Evolutionary conservation across 768 basidiomycete species (phyloP), one percentile per base, ranked within the genome.

Genomic region (Hypholoma sublateritium): DNA sequence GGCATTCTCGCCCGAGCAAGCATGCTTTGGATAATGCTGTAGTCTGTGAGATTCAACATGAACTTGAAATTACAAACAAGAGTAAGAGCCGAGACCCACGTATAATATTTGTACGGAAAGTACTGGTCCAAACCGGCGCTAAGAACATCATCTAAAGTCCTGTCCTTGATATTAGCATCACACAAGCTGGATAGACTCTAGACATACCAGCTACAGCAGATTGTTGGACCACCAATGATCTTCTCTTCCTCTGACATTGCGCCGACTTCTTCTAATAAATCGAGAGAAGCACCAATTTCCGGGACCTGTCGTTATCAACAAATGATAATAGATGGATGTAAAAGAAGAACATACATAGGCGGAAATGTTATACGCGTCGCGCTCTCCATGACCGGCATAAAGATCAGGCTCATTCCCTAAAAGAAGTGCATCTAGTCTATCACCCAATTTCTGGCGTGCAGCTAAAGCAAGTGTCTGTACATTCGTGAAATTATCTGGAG

Each of bases 331-430:
- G 5, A 39, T 13, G n/a, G 19, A 17, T 9, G 16, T 13, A 45
- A n/a, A 32, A 32, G 9, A 32, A 32, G 28, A 9, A 65, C 66
- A 12, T n/a, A 71, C 71, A 61, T 72, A 72, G 45, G 67, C 65
- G 16, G 56, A 39, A 21, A 74, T 67, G 48, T 65, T 63, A 51
- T 75, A 75, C 11, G 53, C 64, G 21, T 59, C 62, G 11, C 69
- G 59, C 36, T 71, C 66, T 32, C 69, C 72, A 56, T 74, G 72
- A 5, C 67, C 66, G 8, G 67, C 66, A 53, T 72, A 74, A 2
- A 76, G 50, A 56, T 74, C 74, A 28, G 73, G 72, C 60, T 76
- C 73, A 61, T 77, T 74, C 16, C 72, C 72, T n/a, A 75, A 63
- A 12, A 74, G 57, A 58, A 75, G 62, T 9, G 70, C 64, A 62